A percentile compares a stretch with the other conserved stretches of the same genome.
phyloP scores from a whole-genome alignment of 1,284 basidiomycete genomes.

The Boletellus deceptivus region DNA sequence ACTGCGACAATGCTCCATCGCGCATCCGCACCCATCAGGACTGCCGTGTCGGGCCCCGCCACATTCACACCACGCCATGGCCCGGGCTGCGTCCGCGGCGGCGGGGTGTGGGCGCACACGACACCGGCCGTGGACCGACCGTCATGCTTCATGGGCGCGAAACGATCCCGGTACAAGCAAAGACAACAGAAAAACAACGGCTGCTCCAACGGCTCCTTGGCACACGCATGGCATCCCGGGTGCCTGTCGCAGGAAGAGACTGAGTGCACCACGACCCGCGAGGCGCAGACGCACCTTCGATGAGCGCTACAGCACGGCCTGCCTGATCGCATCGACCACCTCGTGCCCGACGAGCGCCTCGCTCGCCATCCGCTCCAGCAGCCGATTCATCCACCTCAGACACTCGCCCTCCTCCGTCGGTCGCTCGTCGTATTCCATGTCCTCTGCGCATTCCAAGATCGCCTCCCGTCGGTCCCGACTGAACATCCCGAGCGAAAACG shows the following conservation, averaged over 20 bases:
- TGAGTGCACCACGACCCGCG: no score
- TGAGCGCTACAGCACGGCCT: slow-evolving; percentile 3
- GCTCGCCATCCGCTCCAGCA: slow-evolving; percentile 19
- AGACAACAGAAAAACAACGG: not conserved
- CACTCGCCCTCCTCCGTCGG: slow-evolving; percentile 10
- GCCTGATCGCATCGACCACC: slow-evolving; percentile 16
- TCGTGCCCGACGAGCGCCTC: slow-evolving; percentile 10
- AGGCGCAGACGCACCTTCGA: not conserved
- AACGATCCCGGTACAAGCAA: not conserved
- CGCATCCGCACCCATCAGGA: no score
- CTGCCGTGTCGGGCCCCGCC: no score
- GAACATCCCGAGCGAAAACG: slow-evolving; percentile 20
- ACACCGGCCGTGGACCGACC: no score
- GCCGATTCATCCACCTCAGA: slow-evolving; percentile 18
- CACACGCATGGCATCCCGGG: no score
- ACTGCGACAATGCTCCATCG: no score
- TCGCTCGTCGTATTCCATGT: slow-evolving; percentile 18
- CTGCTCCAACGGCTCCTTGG: no score
- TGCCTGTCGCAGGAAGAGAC: no score
- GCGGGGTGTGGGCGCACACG: no score
- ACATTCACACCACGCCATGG: no score
- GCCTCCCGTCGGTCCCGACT: slow-evolving; percentile 25
- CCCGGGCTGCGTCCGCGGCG: no score
- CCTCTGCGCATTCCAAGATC: slow-evolving; percentile 28
- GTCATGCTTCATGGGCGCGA: no score